Evolutionary conservation across 2,329 filamentous ascomycete genomes (phyloP).

Genomic region (Alternaria conjuncta): DNA sequence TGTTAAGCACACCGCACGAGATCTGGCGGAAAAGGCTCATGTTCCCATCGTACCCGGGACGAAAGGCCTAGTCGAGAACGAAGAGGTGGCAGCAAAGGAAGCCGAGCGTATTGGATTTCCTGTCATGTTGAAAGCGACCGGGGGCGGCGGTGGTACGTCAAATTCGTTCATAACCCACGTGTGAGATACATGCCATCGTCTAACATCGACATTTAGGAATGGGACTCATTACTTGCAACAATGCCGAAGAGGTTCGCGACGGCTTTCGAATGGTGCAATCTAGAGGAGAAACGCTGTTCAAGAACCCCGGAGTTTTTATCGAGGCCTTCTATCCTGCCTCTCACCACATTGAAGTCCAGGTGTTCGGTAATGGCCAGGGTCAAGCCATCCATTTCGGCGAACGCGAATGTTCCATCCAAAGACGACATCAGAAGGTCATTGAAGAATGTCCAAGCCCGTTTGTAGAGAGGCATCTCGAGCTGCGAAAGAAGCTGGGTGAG

Average conservation of each 20-base stretch:
- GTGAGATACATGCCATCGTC: neutral
- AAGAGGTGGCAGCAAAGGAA: slow-evolving; percentile 10
- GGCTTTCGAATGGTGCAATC: slow-evolving; percentile 57
- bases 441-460: slow-evolving; percentile 87
- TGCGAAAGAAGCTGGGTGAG: slow-evolving; percentile 67
- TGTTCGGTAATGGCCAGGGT: slow-evolving; percentile 83
- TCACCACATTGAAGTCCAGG: slow-evolving; percentile 84
- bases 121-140: slow-evolving; percentile 66
- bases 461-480: slow-evolving; percentile 57
- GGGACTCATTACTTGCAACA: slow-evolving; percentile 52
- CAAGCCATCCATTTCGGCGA: slow-evolving; percentile 85
- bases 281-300: slow-evolving; percentile 51
- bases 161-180: neutral
- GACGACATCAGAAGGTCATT: slow-evolving; percentile 87
- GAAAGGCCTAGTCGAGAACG: slow-evolving; percentile 55
- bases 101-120: slow-evolving; percentile 62
- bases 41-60: slow-evolving; percentile 64
- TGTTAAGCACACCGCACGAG: slow-evolving; percentile 64
- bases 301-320: slow-evolving; percentile 52
- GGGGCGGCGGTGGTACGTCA: slow-evolving; percentile 60
- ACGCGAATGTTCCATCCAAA: slow-evolving; percentile 85
- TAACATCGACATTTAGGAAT: slow-evolving; percentile 26
- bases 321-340: slow-evolving; percentile 47
- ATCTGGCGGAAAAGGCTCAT: slow-evolving; percentile 58
- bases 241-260: slow-evolving; percentile 45